These are phyloP conservation scores for Rhodosporidiobolus sp. DNA, from an alignment of 768 basidiomycete genomes.

Conservation along the genomic window DNA sequence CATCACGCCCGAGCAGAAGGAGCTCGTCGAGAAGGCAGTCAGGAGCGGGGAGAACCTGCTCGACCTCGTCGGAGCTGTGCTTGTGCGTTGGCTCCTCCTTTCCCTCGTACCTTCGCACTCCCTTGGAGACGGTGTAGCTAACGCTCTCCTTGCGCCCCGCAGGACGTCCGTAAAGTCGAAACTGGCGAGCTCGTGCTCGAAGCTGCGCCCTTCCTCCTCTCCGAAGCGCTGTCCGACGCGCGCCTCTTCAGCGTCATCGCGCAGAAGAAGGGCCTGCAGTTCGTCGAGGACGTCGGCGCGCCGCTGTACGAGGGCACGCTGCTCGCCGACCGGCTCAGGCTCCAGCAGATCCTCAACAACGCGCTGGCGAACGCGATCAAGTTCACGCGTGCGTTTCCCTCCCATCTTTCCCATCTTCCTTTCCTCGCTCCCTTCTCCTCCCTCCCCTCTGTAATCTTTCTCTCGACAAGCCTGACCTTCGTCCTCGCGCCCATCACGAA, in stretches of 20 bases:
- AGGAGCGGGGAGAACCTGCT: conserved; percentile 41
- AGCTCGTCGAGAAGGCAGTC: conserved; percentile 33
- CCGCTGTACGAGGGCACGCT: conserved; percentile 21
- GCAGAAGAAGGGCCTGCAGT: conserved; percentile 30
- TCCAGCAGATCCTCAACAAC: conserved; percentile 39
- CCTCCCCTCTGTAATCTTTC: too few relatives aligned
- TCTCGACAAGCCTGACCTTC: too few relatives aligned
- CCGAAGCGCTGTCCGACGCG: conserved; percentile 31
- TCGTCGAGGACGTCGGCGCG: conserved; percentile 24
- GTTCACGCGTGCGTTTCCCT: conserved; percentile 22
- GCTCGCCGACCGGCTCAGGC: conserved; percentile 34
- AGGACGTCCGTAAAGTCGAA: conserved; percentile 43
- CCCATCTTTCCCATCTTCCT: neutral
- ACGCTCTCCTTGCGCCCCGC: neutral
- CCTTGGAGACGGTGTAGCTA: too few relatives aligned
- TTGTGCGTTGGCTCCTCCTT: conserved; percentile 6
- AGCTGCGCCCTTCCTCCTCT: conserved; percentile 27
- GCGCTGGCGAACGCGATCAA: conserved; percentile 40
- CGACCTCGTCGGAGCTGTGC: conserved; percentile 34
- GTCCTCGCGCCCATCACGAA: too few relatives aligned
- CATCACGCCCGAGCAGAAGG: neutral
- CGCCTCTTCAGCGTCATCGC: conserved; percentile 27
- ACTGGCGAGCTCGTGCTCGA: conserved; percentile 38
- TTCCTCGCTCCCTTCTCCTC: neutral
- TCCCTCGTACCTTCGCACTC: neutral